A percentile compares a stretch with the other conserved stretches of the same genome.
Evolutionary conservation across 192 early-diverging fungal species (phyloP).

Genomic region (Rhizophagus clarus): DNA sequence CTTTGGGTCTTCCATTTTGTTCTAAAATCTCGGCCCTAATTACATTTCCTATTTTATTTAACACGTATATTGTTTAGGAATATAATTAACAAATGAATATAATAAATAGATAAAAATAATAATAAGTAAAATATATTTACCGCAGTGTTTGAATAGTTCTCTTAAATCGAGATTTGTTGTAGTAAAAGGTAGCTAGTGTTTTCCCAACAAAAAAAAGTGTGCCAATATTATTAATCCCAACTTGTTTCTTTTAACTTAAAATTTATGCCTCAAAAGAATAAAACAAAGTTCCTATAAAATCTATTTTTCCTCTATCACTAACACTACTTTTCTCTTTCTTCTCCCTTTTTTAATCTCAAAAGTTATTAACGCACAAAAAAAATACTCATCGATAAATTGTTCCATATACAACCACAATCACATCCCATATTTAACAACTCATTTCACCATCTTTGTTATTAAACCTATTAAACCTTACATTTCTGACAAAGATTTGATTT

Average conservation of each 20-base stretch:
- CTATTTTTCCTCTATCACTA: background rate
- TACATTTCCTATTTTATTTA: conserved; percentile 39
- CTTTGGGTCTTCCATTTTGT: conserved; percentile 53
- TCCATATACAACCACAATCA: background rate
- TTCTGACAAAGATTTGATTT: conserved; percentile 47
- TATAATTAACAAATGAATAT: too few species aligned
- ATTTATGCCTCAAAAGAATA: background rate
- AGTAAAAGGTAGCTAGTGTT: conserved; percentile 53
- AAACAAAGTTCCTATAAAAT: background rate
- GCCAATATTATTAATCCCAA: conserved; percentile 12
- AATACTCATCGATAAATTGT: background rate
- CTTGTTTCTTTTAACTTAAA: background rate
- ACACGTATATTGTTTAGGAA: background rate
- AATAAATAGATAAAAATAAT: background rate
- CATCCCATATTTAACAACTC: background rate
- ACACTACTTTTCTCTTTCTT: background rate
- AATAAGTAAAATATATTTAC: conserved; percentile 28
- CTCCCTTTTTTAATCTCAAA: background rate
- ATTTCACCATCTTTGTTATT: background rate
- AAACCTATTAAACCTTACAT: conserved; percentile 38
- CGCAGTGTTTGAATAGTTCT: conserved; percentile 57
- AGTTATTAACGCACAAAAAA: background rate
- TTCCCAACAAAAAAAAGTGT: conserved; percentile 16
- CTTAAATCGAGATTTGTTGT: conserved; percentile 60
- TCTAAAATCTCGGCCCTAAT: conserved; percentile 50